A percentile compares a stretch with the other conserved stretches of the same genome.
Evolutionary conservation across 2,329 filamentous ascomycete species (phyloP).

Genomic region (Aureobasidium vineae): DNA sequence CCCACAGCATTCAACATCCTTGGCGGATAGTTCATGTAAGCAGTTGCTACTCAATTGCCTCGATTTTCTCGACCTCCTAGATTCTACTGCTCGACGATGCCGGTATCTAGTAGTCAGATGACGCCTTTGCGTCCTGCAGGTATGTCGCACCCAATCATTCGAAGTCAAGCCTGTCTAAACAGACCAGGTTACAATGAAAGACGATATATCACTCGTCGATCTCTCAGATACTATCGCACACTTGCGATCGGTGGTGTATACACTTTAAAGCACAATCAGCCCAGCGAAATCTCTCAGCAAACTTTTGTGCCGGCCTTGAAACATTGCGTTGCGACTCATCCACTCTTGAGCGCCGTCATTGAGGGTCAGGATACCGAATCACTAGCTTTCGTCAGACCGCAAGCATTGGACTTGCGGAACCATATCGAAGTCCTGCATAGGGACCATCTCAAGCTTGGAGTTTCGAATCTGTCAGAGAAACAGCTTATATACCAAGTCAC

Average conservation of each 20-base stretch:
- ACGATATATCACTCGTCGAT: conserved; percentile 44
- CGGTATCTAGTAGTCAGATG: too few relatives aligned
- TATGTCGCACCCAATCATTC: neutral
- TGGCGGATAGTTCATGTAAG: neutral
- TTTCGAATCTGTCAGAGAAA: neutral
- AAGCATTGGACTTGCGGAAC: conserved; percentile 41
- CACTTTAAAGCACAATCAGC: neutral
- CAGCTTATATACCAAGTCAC: conserved; percentile 6
- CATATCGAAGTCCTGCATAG: conserved; percentile 40
- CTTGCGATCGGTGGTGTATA: conserved; percentile 44
- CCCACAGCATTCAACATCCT: neutral
- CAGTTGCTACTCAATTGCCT: neutral
- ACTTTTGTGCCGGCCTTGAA: conserved; percentile 38
- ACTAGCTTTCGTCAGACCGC: conserved; percentile 38
- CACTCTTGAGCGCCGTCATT: conserved; percentile 42
- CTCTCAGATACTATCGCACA: conserved; percentile 44
- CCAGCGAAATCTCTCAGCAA: conserved; percentile 24
- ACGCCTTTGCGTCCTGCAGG: neutral
- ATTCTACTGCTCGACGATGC: neutral
- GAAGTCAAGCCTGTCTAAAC: neutral
- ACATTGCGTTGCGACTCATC: conserved; percentile 42
- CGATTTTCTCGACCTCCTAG: too few relatives aligned
- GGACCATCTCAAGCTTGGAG: neutral
- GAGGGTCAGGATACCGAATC: conserved; percentile 41
- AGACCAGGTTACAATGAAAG: conserved; percentile 36